Evolutionary conservation across 208 protist species (phyloP).

Genomic region (Vickermania spadyakhi): DNA sequence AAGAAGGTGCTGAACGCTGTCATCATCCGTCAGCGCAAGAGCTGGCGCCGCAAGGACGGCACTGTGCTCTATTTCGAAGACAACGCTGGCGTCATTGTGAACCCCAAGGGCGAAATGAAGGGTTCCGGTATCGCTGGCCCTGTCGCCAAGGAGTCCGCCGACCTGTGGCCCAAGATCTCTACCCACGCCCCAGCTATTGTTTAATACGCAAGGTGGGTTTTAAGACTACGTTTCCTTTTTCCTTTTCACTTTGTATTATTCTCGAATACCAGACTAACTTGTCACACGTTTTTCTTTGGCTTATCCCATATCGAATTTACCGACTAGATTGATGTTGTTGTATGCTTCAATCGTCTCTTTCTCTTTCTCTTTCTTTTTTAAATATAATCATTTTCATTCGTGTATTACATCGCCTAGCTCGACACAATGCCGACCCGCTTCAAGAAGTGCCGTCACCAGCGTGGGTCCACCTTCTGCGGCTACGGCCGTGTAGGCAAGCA

Average conservation of each 20-base stretch:
- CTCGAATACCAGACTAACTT: too few species aligned
- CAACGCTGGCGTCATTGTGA: conserved; percentile 98
- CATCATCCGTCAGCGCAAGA: conserved; percentile 95
- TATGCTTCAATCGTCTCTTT: too few species aligned
- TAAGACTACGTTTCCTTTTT: conserved; percentile 12
- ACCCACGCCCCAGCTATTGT: conserved; percentile 82
- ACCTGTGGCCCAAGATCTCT: conserved; percentile 97
- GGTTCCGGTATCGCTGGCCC: conserved; percentile 96
- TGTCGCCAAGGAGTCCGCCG: conserved; percentile 97
- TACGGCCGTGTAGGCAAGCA: conserved; percentile 93
- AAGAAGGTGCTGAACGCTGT: conserved; percentile 95
- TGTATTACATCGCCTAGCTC: neutral
- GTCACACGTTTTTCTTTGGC: too few species aligned
- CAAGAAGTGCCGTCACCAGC: conserved; percentile 58
- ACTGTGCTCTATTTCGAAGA: conserved; percentile 98
- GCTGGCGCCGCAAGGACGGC: conserved; percentile 94
- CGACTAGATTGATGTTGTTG: neutral
- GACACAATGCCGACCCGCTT: conserved; percentile 42
- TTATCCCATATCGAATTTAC: neutral
- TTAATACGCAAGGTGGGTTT: conserved; percentile 36
- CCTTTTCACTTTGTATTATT: conserved; percentile 5
- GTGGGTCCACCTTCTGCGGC: conserved; percentile 47
- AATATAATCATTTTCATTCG: too few species aligned
- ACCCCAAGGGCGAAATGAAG: conserved; percentile 99
- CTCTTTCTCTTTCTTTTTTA: too few species aligned